Conservation (phyloP, 257 asterid species). For the Primulina tabacum region DNA sequence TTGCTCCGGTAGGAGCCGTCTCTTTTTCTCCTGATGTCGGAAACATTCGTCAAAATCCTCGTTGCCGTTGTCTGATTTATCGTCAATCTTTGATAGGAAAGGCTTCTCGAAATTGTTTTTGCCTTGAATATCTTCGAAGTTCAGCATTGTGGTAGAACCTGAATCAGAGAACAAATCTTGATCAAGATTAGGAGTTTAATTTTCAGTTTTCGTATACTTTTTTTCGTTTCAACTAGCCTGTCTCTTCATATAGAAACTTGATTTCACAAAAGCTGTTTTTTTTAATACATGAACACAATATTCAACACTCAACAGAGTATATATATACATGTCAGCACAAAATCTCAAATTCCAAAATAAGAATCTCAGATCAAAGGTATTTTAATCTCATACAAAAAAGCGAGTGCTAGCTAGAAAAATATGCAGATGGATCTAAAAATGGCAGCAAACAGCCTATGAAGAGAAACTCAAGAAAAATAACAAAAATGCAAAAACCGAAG, state of each 20-base stretch:
- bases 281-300: background rate
- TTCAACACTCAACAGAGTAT: conserved; percentile 1
- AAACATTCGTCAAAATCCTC: conserved; percentile 47
- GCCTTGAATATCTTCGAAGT: conserved; percentile 39
- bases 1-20: conserved; percentile 62
- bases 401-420: background rate
- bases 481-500: background rate
- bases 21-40: conserved; percentile 67
- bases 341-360: background rate
- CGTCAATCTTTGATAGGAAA: conserved; percentile 30
- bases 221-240: background rate
- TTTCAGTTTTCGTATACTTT: background rate
- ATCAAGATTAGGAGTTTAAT: background rate
- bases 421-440: background rate
- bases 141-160: conserved; percentile 61
- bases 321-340: background rate
- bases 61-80: conserved; percentile 36
- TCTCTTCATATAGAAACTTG: background rate
- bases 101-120: conserved; percentile 30
- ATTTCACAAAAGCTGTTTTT: conserved; percentile 25
- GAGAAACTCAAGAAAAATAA: background rate
- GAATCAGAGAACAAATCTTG: conserved; percentile 28
- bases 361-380: background rate
- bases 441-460: no score
- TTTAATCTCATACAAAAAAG: conserved; percentile 3